phyloP scores from a whole-genome alignment of 257 asterid genomes.

The Nicotiana knightiana region DNA sequence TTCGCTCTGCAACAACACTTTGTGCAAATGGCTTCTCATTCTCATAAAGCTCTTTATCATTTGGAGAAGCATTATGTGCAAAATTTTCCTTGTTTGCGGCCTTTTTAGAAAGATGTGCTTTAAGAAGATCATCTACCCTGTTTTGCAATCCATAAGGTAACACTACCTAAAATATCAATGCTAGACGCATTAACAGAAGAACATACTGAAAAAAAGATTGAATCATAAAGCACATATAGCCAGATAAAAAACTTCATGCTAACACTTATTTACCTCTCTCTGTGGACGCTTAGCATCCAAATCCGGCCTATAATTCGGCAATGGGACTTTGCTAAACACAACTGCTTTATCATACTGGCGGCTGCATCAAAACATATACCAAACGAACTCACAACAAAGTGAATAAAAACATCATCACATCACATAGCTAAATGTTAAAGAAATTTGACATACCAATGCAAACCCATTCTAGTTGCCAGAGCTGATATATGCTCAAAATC shows the following conservation, averaged over 20 bases:
- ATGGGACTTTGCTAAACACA: conserved; percentile 71
- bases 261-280: conserved; percentile 60
- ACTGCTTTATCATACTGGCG: conserved; percentile 63
- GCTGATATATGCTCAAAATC: conserved; percentile 79
- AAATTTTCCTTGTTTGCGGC: conserved; percentile 38
- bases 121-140: conserved; percentile 53
- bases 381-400: conserved; percentile 6
- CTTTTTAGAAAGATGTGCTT: conserved; percentile 58
- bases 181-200: background rate
- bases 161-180: conserved; percentile 39
- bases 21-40: conserved; percentile 46
- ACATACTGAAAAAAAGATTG: background rate
- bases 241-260: conserved; percentile 7
- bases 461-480: conserved; percentile 73
- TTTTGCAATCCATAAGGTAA: conserved; percentile 52
- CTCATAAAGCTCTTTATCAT: conserved; percentile 35
- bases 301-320: conserved; percentile 94
- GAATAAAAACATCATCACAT: background rate
- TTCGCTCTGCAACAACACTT: conserved; percentile 60
- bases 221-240: background rate
- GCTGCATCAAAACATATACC: conserved; percentile 38
- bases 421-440: background rate
- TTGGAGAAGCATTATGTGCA: conserved; percentile 24
- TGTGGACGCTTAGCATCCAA: conserved; percentile 89
- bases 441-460: conserved; percentile 52